Evolutionary conservation across 164 flowering plant species (phyloP), one percentile per base, ranked within the genome.

Genomic region (Liquidambar formosana): DNA sequence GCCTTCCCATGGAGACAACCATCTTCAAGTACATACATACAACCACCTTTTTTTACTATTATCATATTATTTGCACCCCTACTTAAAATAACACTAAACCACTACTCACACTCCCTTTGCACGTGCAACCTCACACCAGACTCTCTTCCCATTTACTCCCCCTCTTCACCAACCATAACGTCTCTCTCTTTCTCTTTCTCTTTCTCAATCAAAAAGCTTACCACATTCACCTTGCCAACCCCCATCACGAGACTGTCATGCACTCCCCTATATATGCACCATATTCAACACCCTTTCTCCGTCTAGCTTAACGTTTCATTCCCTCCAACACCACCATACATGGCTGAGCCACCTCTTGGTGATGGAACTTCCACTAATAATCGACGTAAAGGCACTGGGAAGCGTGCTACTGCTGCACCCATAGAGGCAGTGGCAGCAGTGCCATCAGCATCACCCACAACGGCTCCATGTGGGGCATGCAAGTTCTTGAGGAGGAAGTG

Each of bases 401-500:
- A 73, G 71, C 80, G 71, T 1, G 66, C 74, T 0, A 22, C 57
- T 13, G 25, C 57, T 13, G 25, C 53, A 61, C 12, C 51, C 0
- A 9, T 4, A 13, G 66, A 49, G 56, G 64, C 28, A 1, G 61
- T 8, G 48, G 26, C 27, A 26, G 63, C 64, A 10, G 48, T 25
- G 0, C 28, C n/a, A 23, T 21, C 9, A 10, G 33, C 44, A 1
- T 2, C 69, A 0, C 27, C 75, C 0, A 44, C 75, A 1, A 5
- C 71, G 0, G 75, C 94, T 13, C 98, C 98, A 0, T 92, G 98
- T 60, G 98, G 97, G 23, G 97, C 98, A 0, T 94, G 97, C 81
- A 94, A 94, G 79, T 92, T 94, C 83, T 69, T 94, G 81, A 81
- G 97, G 77, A 85, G 97, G 77, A 94, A 89, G 77, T 94, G 98